These are phyloP conservation scores for Austroboletus novae-zelandiae DNA, from an alignment of 1,284 basidiomycete species.

Conservation along the genomic window DNA sequence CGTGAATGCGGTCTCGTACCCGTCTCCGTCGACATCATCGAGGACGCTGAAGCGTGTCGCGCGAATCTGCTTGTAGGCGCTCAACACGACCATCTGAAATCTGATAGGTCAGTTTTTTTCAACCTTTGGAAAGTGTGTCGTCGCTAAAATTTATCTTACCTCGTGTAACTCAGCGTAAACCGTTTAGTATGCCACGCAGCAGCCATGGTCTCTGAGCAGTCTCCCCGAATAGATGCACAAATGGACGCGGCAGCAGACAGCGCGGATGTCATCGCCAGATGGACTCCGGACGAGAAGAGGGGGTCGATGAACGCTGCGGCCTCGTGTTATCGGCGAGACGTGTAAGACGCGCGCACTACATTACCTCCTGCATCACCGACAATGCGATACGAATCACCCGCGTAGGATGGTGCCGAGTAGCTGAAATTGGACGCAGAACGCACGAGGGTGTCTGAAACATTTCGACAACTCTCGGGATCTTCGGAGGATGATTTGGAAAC, in stretches of 20 bases:
- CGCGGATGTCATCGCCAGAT: constrained; percentile 57
- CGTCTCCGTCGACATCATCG: constrained; percentile 51
- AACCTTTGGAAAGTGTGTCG: not conserved
- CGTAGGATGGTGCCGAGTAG: constrained; percentile 64
- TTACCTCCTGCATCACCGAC: constrained; percentile 73
- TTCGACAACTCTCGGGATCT: not conserved
- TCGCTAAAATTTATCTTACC: constrained; percentile 32
- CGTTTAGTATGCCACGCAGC: constrained; percentile 49
- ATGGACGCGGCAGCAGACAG: constrained; percentile 56
- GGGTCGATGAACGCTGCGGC: constrained; percentile 61
- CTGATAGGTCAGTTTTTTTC: constrained; percentile 27
- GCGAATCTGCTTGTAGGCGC: constrained; percentile 62
- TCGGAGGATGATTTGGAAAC: constrained; percentile 26
- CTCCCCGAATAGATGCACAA: constrained; percentile 49
- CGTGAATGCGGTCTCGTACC: constrained; percentile 58
- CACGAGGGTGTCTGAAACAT: constrained; percentile 28
- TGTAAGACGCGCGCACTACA: not conserved
- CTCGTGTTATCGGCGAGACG: not conserved
- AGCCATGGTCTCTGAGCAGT: constrained; percentile 48
- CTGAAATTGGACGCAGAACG: constrained; percentile 62
- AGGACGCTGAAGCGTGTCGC: constrained; percentile 49
- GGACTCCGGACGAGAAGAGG: constrained; percentile 62
- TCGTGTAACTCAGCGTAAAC: constrained; percentile 53
- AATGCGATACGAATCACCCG: constrained; percentile 57
- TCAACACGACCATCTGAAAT: constrained; percentile 61